Percentiles rank a stretch among this genome's conserved stretches.
Conservation (phyloP, 768 basidiomycete genomes). For the Xerocomellus intermedius region DNA sequence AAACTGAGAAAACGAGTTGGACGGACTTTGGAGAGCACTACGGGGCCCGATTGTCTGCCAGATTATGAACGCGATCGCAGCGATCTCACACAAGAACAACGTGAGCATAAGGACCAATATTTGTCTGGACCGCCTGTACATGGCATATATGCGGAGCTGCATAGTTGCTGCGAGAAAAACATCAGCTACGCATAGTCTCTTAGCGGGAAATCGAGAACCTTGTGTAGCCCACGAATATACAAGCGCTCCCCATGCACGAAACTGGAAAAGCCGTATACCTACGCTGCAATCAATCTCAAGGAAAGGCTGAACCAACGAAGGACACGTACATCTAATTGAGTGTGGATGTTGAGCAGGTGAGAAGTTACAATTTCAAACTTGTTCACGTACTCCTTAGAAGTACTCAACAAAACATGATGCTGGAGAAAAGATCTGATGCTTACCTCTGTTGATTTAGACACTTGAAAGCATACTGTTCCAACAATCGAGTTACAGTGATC, state of each 20-base stretch:
- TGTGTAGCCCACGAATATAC: slow-evolving; percentile 32
- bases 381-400: slow-evolving; percentile 23
- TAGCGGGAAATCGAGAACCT: slow-evolving; percentile 14
- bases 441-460: slow-evolving; percentile 18
- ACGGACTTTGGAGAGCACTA: slow-evolving; percentile 23
- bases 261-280: slow-evolving; percentile 29
- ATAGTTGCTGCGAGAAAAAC: slow-evolving; percentile 24
- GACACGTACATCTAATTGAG: slow-evolving; percentile 21
- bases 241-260: slow-evolving; percentile 35
- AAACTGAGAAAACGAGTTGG: background rate
- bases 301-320: background rate
- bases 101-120: slow-evolving; percentile 20
- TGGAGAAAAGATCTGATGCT: background rate
- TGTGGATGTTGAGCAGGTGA: background rate
- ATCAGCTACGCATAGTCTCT: slow-evolving; percentile 1
- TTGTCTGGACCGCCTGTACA: slow-evolving; percentile 28
- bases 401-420: background rate
- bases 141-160: slow-evolving; percentile 34
- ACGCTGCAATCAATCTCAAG: background rate
- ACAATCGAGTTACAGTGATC: background rate
- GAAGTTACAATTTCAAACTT: background rate
- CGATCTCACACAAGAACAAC: slow-evolving; percentile 24
- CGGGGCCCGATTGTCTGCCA: slow-evolving; percentile 27
- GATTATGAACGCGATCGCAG: slow-evolving; percentile 24
- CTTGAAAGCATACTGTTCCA: slow-evolving; percentile 22